Conservation (phyloP, 2,329 filamentous ascomycete genomes). For the Clonostachys sp. region DNA sequence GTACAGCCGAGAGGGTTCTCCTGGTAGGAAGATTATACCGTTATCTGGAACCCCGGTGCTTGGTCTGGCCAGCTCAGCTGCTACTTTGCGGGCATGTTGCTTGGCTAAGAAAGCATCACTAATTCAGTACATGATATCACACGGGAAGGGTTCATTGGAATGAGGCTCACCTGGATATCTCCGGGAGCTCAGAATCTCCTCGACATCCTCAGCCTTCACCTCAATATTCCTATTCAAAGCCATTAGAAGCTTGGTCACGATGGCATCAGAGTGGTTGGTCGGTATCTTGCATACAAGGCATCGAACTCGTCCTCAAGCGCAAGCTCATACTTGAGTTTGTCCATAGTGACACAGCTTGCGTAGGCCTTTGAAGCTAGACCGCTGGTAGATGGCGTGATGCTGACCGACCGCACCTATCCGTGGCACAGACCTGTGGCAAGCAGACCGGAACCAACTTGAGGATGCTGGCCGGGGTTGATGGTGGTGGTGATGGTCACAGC, state of each 20-base stretch:
- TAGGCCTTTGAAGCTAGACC: too few relatives aligned
- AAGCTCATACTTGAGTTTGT: not conserved
- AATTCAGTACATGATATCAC: slow-evolving; percentile 1
- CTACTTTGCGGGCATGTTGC: slow-evolving; percentile 52
- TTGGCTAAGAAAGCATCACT: slow-evolving; percentile 33
- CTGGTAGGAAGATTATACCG: slow-evolving; percentile 53
- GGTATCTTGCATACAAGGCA: slow-evolving; percentile 1
- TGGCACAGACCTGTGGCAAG: too few relatives aligned
- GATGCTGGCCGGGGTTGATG: too few relatives aligned
- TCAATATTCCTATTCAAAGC: too few relatives aligned
- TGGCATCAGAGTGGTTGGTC: not conserved
- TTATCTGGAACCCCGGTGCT: slow-evolving; percentile 24
- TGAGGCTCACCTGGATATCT: slow-evolving; percentile 5
- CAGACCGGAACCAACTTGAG: too few relatives aligned
- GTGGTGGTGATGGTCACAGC: too few relatives aligned
- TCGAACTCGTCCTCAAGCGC: slow-evolving; percentile 4
- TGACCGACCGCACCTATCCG: too few relatives aligned
- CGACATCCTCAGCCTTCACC: too few relatives aligned
- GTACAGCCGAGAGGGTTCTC: slow-evolving; percentile 42
- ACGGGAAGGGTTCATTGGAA: not conserved
- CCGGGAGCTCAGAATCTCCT: not conserved
- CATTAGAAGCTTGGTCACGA: too few relatives aligned
- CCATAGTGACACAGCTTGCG: too few relatives aligned
- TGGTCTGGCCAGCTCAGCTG: slow-evolving; percentile 30
- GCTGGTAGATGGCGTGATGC: too few relatives aligned